Evolutionary conservation across 768 basidiomycete genomes (phyloP), one percentile per base, ranked within the genome.

Genomic region (Podaxis sp.): DNA sequence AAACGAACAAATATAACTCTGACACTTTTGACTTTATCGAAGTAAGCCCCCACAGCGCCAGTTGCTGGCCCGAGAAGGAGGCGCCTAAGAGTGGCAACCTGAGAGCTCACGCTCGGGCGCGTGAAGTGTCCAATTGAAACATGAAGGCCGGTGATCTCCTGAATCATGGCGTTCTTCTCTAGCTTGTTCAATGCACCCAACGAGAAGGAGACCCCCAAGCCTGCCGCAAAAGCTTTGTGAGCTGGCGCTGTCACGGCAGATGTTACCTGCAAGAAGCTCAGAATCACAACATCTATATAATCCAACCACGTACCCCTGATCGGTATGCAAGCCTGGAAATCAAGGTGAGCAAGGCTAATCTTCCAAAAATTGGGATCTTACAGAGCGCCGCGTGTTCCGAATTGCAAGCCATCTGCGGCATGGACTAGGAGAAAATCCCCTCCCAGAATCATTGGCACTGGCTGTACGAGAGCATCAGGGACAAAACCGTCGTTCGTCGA

Each of bases 351-450:
- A n/a, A 40, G 19, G 53, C 55, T 47, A 38, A 53, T 64, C 15
- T 51, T 7, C 33, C 17, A 33, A 37, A 57, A 58, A 19, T 25
- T 27, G 61, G 43, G 25, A 22, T 82, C 89, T 66, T 70, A 91
- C 90, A 91, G 76, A 24, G 88, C 85, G 73, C 91, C 83, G 38
- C 89, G 80, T 11, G 86, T 87, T 0, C 79, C 83, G 69, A 87
- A 92, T 52, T 83, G 74, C n/a, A 91, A 77, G 0, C 91, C 90
- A 71, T 94, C 92, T 0, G 79, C 82, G n/a, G 88, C 91, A 38
- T 82, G 81, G 8, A 85, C 74, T n/a, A 91, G 66, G 0, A 77
- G 75, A 25, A 72, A 74, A n/a, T 78, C 73, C 4, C 85, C 88
- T 19, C 81, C 82, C 5, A 86, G 53, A 29, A 90, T 73, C 27